These are phyloP conservation scores for Tetradesmus lagerheimii DNA, from an alignment of 139 green algal genomes.

Conservation along the genomic window DNA sequence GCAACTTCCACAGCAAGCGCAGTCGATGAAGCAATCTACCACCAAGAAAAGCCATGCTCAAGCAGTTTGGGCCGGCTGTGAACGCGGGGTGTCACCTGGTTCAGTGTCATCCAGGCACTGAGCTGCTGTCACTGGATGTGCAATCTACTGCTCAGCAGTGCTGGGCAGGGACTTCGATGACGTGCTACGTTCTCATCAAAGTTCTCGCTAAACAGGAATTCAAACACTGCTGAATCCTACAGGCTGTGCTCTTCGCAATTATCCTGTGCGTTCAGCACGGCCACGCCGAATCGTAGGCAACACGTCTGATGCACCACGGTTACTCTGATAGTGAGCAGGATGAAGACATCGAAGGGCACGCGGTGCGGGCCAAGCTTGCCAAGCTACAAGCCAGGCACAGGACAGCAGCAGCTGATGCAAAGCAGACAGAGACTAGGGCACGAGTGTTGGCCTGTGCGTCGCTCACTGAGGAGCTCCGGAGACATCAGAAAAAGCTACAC, in stretches of 20 bases:
- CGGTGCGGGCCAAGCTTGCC: background rate
- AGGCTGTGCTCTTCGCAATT: background rate
- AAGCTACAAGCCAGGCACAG: background rate
- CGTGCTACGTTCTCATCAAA: too few species aligned
- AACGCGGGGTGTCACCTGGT: too few species aligned
- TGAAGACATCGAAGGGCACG: too few species aligned
- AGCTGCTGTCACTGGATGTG: too few species aligned
- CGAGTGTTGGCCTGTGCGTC: background rate
- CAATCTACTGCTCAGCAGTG: too few species aligned
- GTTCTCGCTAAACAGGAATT: too few species aligned
- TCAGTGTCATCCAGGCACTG: too few species aligned
- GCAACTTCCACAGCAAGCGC: too few species aligned
- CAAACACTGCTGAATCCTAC: background rate
- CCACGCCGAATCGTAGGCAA: background rate
- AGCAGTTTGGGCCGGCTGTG: too few species aligned
- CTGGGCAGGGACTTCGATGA: too few species aligned
- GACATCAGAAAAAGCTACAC: background rate
- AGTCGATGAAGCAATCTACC: too few species aligned
- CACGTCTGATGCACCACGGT: background rate
- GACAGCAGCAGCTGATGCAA: background rate
- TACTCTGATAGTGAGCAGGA: background rate
- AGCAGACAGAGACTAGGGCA: background rate
- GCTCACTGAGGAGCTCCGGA: constrained; percentile 13
- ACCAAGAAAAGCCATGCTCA: too few species aligned
- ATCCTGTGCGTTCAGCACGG: background rate